Conservation (phyloP, 2,329 filamentous ascomycete genomes). For the Fusarium mexicanum region DNA sequence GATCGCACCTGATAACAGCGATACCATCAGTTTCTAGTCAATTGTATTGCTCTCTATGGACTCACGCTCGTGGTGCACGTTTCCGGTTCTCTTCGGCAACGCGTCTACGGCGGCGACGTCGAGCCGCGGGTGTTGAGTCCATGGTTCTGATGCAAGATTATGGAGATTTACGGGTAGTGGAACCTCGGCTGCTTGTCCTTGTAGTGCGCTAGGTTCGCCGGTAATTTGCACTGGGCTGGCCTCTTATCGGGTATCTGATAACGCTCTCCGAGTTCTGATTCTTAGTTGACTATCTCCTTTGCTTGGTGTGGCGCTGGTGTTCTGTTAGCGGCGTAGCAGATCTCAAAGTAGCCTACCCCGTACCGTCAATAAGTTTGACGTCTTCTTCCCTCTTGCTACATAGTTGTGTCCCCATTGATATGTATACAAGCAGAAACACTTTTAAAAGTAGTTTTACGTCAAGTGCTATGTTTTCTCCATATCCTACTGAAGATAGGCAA, state of each 20-base stretch:
- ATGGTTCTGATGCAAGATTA: not conserved
- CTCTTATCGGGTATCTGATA: not conserved
- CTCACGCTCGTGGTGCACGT: not conserved
- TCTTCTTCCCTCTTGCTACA: not conserved
- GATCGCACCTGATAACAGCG: not conserved
- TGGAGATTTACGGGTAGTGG: not conserved
- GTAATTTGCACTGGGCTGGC: not conserved
- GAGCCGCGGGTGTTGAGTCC: not conserved
- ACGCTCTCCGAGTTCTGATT: accelerated
- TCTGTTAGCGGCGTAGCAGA: not conserved
- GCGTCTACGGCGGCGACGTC: slow-evolving; percentile 3
- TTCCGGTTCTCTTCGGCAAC: slow-evolving; percentile 1
- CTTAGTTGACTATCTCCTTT: not conserved
- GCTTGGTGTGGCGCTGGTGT: accelerated
- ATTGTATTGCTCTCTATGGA: accelerated
- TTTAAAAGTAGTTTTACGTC: too few relatives aligned
- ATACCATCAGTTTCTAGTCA: not conserved
- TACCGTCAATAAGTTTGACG: not conserved
- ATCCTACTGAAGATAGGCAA: too few relatives aligned
- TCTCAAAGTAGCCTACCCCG: not conserved
- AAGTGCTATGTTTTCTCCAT: too few relatives aligned
- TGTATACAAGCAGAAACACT: accelerated
- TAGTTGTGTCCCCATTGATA: accelerated
- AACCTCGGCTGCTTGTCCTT: not conserved
- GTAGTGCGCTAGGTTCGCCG: not conserved